Evolutionary conservation across 2,329 filamentous ascomycete genomes (phyloP), one percentile per base, ranked within the genome.

Genomic region (Fusarium euwallaceae): DNA sequence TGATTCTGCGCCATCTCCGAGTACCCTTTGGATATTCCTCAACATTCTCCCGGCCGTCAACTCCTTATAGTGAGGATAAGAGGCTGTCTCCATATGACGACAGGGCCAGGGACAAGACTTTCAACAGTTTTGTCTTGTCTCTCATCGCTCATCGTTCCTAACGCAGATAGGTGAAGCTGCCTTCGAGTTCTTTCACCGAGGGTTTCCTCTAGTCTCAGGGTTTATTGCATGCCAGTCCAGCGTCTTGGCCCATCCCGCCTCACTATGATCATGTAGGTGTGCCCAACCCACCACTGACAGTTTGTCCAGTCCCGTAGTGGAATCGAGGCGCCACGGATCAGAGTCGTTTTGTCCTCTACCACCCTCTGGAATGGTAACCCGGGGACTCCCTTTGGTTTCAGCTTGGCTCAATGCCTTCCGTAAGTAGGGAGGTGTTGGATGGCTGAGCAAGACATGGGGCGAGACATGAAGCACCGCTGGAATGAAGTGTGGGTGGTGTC

Each of bases 311-410:
- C 17, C 60, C 16, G 36, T 14, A 37, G 17, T 36, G 63, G 60
- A 70, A 71, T 77, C 34, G 37, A 60, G 51, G 27, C 55, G 64
- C 66, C 59, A 65, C 55, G 58, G 43, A 59, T 37, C 41, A 69
- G 67, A 67, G 8, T 14, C 14, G n/a, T 67, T 70, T 67, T 75
- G 59, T 71, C 69, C 66, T 69, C 48, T 62, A 12, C 55, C 61
- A 58, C 43, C 16, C 34, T 29, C 51, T 63, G 51, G 59, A 62
- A 74, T 74, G 55, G 11, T 34, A 14, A 39, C 27, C 27, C n/a
- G 43, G 59, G 16, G 34, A 27, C 32, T 32, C 27, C 61, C 61
- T 22, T 36, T 29, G 17, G 17, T 61, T 53, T 27, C 32, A 63
- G 37, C 36, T n/a, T 45, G 27, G 7, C 36, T 16, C 20, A 53